A percentile compares a stretch with the other conserved stretches of the same genome.
These are phyloP conservation scores for Penicillium occitanis DNA, from an alignment of 2,329 filamentous ascomycete species.

Conservation along the genomic window DNA sequence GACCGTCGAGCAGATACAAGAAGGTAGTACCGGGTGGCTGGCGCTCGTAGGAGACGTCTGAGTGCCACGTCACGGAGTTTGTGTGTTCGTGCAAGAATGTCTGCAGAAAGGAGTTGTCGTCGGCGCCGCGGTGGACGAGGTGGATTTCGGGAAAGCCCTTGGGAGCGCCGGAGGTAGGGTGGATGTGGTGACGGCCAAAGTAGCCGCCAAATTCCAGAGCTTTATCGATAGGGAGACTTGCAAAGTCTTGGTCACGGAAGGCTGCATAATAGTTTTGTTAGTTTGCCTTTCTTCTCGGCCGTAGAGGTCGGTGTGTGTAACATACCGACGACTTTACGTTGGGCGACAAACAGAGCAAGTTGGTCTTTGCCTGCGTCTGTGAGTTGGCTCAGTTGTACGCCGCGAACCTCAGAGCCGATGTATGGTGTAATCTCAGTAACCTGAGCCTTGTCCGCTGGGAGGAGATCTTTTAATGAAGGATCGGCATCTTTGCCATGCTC, in stretches of 20 bases:
- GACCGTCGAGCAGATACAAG: conserved; percentile 81
- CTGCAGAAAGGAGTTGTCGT: conserved; percentile 59
- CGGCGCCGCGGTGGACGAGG: conserved; percentile 71
- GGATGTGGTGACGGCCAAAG: conserved; percentile 79
- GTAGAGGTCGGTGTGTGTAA: not conserved
- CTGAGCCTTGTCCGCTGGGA: conserved; percentile 48
- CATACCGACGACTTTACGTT: conserved; percentile 65
- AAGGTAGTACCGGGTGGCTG: conserved; percentile 91
- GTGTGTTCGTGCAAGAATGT: conserved; percentile 67
- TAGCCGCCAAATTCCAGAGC: conserved; percentile 70
- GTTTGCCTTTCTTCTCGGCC: not conserved
- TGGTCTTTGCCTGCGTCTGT: conserved; percentile 71
- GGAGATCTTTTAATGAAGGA: conserved; percentile 65
- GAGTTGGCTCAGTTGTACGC: conserved; percentile 69
- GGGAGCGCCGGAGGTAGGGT: conserved; percentile 74
- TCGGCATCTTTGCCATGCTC: conserved; percentile 78
- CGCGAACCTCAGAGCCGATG: conserved; percentile 70
- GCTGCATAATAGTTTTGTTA: conserved; percentile 38
- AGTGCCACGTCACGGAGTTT: conserved; percentile 85
- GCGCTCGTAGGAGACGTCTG: conserved; percentile 81
- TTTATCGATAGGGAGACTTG: conserved; percentile 66
- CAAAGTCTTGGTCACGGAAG: conserved; percentile 74
- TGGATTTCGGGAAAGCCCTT: conserved; percentile 73
- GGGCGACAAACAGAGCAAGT: conserved; percentile 56
- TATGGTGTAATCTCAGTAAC: conserved; percentile 67